Base-by-base conservation (phyloP, 2,329 filamentous ascomycete genomes). In the Fusarium sp. region DNA sequence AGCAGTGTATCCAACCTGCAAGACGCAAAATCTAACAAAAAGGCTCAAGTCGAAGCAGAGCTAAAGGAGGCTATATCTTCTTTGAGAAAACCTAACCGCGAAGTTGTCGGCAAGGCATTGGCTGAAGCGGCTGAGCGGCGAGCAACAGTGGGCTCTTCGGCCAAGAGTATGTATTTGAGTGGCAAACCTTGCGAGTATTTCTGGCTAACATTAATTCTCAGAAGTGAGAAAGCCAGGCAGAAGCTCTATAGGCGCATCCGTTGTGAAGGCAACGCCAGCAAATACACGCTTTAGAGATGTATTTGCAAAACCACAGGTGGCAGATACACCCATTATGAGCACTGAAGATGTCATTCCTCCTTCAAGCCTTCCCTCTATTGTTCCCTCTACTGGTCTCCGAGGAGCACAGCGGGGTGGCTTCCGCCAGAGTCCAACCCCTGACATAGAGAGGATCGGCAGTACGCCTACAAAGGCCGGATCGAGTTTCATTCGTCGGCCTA, bases 11-110 rank as follows among this genome's bases (percentile, higher is more conserved):
- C 85, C 35, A 86, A 84, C 41, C 81, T 86, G 36, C 86, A 87
- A 5, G 89, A 91, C 63, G 80, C 84, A 3, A 93, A 89, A 81
- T 86, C 89, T 38, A 90, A 85, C 76, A 93, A 90, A 80, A 92
- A 92, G 78, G 91, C 90, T 6, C 82, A 88, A 28, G 87, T 94
- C 5, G 90, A 94, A 54, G 89, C 91, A 35, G 91, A 95, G 77
- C 82, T 96, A 39, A 89, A 90, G 74, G 89, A 94, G 66, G 94
- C 94, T 14, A 95, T 96, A 56, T 89, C 89, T 11, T 88, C 91
- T 15, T 81, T 96, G 47, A 91, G 93, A 80, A 94, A 91, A 81
- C 94, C 94, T 2, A 95, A 96, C 77, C 89, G 94, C 51, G 88
- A 90, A 28, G 85, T 93, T 45, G 92, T 91, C 18, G 90, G 90